Evolutionary conservation across 164 flowering plant species (phyloP), one percentile per base, ranked within the genome.

Genomic region (Stephania japonica): DNA sequence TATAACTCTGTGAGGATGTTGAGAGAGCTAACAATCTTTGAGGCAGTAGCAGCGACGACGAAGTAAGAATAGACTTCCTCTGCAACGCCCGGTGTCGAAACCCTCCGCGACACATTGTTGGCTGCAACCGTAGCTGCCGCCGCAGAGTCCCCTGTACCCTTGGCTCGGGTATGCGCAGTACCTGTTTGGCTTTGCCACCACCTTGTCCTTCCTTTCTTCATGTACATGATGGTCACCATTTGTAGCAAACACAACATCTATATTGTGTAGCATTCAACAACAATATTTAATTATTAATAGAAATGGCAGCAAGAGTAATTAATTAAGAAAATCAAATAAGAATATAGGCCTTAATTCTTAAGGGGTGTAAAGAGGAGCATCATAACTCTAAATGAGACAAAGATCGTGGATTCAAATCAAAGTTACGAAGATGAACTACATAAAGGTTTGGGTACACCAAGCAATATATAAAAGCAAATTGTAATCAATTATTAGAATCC

Each of bases 91-190:
- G 26, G 43, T 24, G 16, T 11, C 12, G 43, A 50, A 70, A 0
- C 72, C 64, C 9, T 70, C 72, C 13, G 14, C 10, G 21, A 18
- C 19, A 64, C 65, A 70, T 4, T 16, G 23, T 1, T 6, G 23
- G 27, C n/a, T 21, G 32, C 72, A 70, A 19, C 26, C 27, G 72
- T 32, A 4, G 64, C 19, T n/a, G 63, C 42, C 16, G 42, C 12
- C 7, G 64, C 72, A 70, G 23, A 10, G 6, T 23, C 72, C 72
- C 42, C 18, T 13, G 64, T 42, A 70, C 10, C 7, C 5, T 50
- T 50, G 72, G 64, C 72, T 70, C 64, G n/a, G 72, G 1, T 63
- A 70, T 13, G 50, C 63, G 61, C 72, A 70, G 11, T 49, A 19
- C 72, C 72, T 70, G 9, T 6, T 21, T 1, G 65, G 65, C 7